Evolutionary conservation across 805 yeast genomes (phyloP).

Genomic region (Starmerella khaoyaiensis): DNA sequence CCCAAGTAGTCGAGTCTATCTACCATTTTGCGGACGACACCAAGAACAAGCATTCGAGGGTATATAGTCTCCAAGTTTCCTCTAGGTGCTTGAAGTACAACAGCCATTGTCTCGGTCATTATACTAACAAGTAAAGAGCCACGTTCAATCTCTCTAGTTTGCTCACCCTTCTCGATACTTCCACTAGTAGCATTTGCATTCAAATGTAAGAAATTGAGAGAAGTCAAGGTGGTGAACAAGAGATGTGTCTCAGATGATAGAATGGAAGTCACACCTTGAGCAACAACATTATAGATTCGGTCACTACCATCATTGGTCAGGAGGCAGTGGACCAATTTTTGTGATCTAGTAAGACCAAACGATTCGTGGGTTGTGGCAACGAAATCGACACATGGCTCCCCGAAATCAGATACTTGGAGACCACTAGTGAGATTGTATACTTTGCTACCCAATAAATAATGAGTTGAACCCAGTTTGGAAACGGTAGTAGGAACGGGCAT

Average conservation of each 20-base stretch:
- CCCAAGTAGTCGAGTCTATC: conserved; percentile 41
- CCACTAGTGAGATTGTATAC: conserved; percentile 2
- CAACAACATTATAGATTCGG: too few relatives aligned
- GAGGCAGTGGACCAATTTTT: conserved; percentile 42
- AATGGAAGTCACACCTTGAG: conserved; percentile 72
- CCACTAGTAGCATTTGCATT: conserved; percentile 29
- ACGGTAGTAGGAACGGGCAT: conserved; percentile 2
- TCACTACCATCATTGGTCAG: conserved; percentile 33
- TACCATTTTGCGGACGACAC: conserved; percentile 66
- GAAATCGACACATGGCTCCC: conserved; percentile 49
- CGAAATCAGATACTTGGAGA: conserved; percentile 34
- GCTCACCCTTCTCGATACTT: conserved; percentile 48
- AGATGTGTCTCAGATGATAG: conserved; percentile 53
- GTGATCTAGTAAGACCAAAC: conserved; percentile 65
- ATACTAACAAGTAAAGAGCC: conserved; percentile 76
- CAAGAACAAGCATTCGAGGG: conserved; percentile 83
- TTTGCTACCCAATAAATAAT: conserved; percentile 6
- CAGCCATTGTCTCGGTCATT: conserved; percentile 70
- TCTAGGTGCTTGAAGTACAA: conserved; percentile 84
- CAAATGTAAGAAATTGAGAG: conserved; percentile 69
- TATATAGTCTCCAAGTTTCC: conserved; percentile 90
- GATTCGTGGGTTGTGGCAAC: conserved; percentile 25
- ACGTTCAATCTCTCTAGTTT: conserved; percentile 77
- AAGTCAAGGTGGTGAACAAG: conserved; percentile 72
- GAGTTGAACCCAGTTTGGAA: conserved; percentile 5